Conservation (phyloP, 345 rosid species). For the Isatis tinctoria region DNA sequence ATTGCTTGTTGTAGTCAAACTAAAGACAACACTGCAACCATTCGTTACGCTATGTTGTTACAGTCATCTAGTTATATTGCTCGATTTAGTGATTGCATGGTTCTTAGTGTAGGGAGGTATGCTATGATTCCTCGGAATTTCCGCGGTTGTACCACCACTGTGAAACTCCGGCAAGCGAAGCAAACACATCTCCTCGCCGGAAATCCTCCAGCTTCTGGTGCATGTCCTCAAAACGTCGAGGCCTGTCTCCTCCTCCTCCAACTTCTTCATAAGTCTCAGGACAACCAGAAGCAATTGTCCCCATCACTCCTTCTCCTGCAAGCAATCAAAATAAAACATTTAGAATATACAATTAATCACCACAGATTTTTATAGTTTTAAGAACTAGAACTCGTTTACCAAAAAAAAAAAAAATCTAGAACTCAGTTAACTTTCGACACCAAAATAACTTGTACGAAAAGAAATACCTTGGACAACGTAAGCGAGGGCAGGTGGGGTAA, state of each 20-base stretch:
- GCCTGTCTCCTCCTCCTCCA: not conserved
- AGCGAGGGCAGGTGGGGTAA: slow-evolving; percentile 42
- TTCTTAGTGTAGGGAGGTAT: too few relatives aligned
- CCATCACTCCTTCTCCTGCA: slow-evolving; percentile 46
- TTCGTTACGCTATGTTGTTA: too few relatives aligned
- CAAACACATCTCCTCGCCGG: slow-evolving; percentile 48
- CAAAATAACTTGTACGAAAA: not conserved
- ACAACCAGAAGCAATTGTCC: slow-evolving; percentile 48
- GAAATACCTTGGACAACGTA: slow-evolving; percentile 50
- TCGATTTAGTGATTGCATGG: too few relatives aligned
- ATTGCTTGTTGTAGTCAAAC: too few relatives aligned
- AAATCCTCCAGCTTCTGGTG: slow-evolving; percentile 51
- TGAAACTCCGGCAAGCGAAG: slow-evolving; percentile 50
- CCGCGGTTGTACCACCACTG: slow-evolving; percentile 66
- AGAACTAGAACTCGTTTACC: too few relatives aligned
- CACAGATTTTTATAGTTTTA: not conserved
- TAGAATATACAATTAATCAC: too few relatives aligned
- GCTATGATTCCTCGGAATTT: too few relatives aligned
- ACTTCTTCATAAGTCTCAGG: slow-evolving; percentile 57
- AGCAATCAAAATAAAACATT: not conserved
- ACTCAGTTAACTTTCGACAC: not conserved
- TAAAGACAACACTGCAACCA: too few relatives aligned
- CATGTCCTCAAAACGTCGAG: slow-evolving; percentile 38
- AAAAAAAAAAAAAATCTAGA: too few relatives aligned
- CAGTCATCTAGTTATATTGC: too few relatives aligned